A percentile compares a stretch with the other conserved stretches of the same genome.
These are phyloP conservation scores for Zygosaccharomyces lentus DNA, from an alignment of 805 yeast genomes.

Conservation along the genomic window DNA sequence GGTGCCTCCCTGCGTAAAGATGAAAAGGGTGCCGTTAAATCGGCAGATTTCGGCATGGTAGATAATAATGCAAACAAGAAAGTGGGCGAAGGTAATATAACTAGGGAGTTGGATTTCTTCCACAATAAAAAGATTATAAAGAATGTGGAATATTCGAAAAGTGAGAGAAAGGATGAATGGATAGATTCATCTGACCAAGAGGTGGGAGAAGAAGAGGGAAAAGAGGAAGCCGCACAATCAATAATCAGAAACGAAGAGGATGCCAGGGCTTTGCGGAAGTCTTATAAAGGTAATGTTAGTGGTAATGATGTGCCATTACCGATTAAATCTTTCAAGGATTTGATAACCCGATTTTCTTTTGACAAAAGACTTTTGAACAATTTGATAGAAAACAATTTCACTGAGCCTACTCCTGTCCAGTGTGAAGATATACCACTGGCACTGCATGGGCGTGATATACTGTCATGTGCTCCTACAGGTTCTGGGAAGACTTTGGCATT, in stretches of 20 bases:
- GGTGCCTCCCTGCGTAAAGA: conserved; percentile 76
- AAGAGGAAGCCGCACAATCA: conserved; percentile 36
- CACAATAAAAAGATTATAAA: conserved; percentile 45
- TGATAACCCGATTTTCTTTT: conserved; percentile 62
- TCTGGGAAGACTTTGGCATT: conserved; percentile 63
- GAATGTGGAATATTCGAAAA: conserved; percentile 23
- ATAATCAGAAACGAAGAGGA: conserved; percentile 52
- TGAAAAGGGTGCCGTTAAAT: conserved; percentile 21
- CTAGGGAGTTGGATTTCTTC: conserved; percentile 80
- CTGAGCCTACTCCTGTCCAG: conserved; percentile 90
- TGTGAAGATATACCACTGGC: conserved; percentile 81
- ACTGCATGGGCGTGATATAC: conserved; percentile 64
- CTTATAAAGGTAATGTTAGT: conserved; percentile 61
- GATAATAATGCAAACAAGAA: conserved; percentile 24
- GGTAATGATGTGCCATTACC: conserved; percentile 91
- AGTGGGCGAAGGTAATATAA: conserved; percentile 46
- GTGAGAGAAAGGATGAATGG: conserved; percentile 14
- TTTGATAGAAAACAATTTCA: conserved; percentile 63
- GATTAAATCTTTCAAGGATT: conserved; percentile 81
- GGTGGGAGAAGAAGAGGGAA: conserved; percentile 30
- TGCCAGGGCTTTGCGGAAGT: conserved; percentile 56
- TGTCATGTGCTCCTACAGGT: conserved; percentile 98
- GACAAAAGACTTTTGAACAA: conserved; percentile 53
- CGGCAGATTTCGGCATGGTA: conserved; percentile 24
- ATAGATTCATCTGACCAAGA: conserved; percentile 19